Evolutionary conservation across 495 filamentous ascomycete genomes (phyloP), one percentile per base, ranked within the genome.

Genomic region (Parmelia sp.): DNA sequence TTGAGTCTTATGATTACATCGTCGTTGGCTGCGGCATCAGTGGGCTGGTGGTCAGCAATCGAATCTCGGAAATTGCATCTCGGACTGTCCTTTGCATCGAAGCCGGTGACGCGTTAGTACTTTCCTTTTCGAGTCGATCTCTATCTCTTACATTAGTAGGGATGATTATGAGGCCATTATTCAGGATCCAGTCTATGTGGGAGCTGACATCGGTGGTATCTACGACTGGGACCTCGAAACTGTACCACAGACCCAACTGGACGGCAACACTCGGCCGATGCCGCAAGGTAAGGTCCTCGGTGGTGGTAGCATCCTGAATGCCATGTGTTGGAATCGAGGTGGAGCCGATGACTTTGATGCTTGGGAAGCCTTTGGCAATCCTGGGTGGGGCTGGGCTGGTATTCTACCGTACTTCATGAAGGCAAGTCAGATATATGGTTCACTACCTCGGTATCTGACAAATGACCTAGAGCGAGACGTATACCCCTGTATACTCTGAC

Each of bases 321-420:
- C 67, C 35, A 74, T 75, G 73, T 70, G 65, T 47, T 74, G 73
- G 73, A 74, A 75, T 35, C 69, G 73, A 42, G 73, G 73, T 15
- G 65, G 75, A 65, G 23, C 74, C 72, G 69, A 75, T 76, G 70
- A 70, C 47, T 85, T 82, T 64, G 81, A 88, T 66, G 73, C 78
- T 3, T 88, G 86, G 86, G 75, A 79, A 62, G 71, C 68, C 8
- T 70, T 87, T 5, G 86, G 87, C 3, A 87, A 86, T 67, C 75
- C 78, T 3, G 83, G 84, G n/a, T 89, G 86, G 86, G 80, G 76
- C 62, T 88, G 84, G 83, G 63, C 78, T 1, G 80, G 69, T 40
- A 70, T 89, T 29, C 68, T 84, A 27, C 82, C 84, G 2, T 89
- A 88, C 66, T 82, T 81, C 44, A 76, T 77, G 58, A 80, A 80